These are phyloP conservation scores for Paraphysoderma sedebokerense DNA, from an alignment of 371 early-diverging fungal species.

Conservation along the genomic window DNA sequence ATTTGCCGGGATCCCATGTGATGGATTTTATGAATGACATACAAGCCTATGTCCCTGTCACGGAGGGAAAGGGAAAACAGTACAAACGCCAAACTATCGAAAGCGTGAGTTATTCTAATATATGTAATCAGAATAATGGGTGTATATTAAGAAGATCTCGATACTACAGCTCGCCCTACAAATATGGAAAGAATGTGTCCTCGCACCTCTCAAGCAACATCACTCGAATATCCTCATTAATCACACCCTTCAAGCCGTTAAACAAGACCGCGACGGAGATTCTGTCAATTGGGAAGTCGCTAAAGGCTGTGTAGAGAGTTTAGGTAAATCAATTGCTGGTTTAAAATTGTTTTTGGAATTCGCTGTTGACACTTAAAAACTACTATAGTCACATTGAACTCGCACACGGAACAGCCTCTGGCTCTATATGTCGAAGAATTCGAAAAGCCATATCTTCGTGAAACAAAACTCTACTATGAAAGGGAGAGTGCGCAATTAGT, in stretches of 20 bases:
- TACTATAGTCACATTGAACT: constrained; percentile 40
- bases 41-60: no score
- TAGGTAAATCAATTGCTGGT: constrained; percentile 14
- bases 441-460: constrained; percentile 49
- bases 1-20: constrained; percentile 6
- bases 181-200: constrained; percentile 53
- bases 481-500: constrained; percentile 46
- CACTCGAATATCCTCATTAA: constrained; percentile 45
- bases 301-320: constrained; percentile 34
- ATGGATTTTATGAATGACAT: no score
- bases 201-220: constrained; percentile 35
- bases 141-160: neutral
- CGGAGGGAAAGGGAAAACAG: constrained; percentile 19
- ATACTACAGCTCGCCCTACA: constrained; percentile 37
- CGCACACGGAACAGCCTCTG: constrained; percentile 47
- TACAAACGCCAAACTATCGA: constrained; percentile 46
- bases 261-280: constrained; percentile 49
- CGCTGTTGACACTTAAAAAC: neutral
- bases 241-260: constrained; percentile 48
- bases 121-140: neutral
- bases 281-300: constrained; percentile 36
- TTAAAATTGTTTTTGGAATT: neutral
- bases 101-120: constrained; percentile 25
- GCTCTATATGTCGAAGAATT: constrained; percentile 62
- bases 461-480: constrained; percentile 51